Base-by-base conservation (phyloP, 148 eudicot genomes). In the Agrostemma githago region DNA sequence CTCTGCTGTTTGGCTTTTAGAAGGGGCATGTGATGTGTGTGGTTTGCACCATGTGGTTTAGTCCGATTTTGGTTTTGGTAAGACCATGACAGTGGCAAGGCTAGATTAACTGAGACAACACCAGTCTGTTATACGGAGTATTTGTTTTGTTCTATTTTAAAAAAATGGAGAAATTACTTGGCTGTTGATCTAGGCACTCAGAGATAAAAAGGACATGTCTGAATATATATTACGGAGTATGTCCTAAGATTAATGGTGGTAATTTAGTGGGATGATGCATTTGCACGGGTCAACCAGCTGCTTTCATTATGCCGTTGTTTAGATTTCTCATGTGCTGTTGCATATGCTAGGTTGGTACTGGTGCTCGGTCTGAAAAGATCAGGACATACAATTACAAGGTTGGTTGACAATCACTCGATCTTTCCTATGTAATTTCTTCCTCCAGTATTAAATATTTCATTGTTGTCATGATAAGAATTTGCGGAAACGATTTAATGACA, bases 351-450 rank as follows among this genome's bases (percentile, higher is more conserved):
- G 92, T 95, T 77, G 99, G 99, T 72, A 89, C 97, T 53, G 99
- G 99, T 78, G 86, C 99, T 70, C 97, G 97, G 71, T 71, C 99
- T 7, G 99, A 95, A 73, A 95, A 95, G 87, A 95, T 95, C 66
- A 88, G 99, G 74, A 92, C 99, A 21, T 95, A 92, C 82, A 95
- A 92, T 80, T 95, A 76, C 80, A 95, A 92, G 97, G 99, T 95
- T 77, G 20, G 68, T 5, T 60, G 44, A 58, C 53, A 70, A 48
- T 51, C 14, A 51, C 56, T 51, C 3, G 56, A 51, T 51, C 56
- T 10, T 51, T 51, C 11, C 56, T 10, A 51, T 51, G 56, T 8
- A 51, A 51, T 51, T 51, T 8, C 16, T 51, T 15, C 56, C 56
- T 51, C 56, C 56, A 48, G 53, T 48, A 48, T 48, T 48, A 48